Evolutionary conservation across 2,329 filamentous ascomycete species (phyloP), one percentile per base, ranked within the genome.

Genomic region (Colletotrichum sp.): DNA sequence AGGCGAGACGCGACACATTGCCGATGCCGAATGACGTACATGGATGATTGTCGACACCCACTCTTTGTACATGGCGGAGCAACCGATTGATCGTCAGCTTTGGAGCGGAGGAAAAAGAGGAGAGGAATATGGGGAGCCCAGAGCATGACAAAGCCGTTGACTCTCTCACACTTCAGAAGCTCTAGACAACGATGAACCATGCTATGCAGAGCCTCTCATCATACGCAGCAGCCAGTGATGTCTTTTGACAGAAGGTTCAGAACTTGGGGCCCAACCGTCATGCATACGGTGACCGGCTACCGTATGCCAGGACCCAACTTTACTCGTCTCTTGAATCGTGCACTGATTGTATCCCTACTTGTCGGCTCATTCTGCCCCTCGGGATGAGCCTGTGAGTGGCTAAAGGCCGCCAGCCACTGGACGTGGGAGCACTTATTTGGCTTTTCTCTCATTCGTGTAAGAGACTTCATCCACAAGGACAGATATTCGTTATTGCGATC

Each of bases 21-120:
- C 73, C 73, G 73, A 67, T 68, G 64, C 74, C 70, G 74, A 69
- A 75, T 75, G 74, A 73, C 74, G 74, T 75, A 75, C 73, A 75
- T 67, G 36, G 30, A 36, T 52, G 28, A 63, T 63, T 36, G 57
- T 55, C 64, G 70, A 65, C 69, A 75, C 74, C 74, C 74, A 75
- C 74, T 69, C 48, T 38, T 69, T 34, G 64, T 48, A 26, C 26
- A 75, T 65, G 64, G 74, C 74, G 74, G 74, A 75, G 74, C 70
- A 73, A 38, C 65, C 30, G 21, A 72, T 65, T 65, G 70, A 68
- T 73, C 70, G 64, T 68, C 70, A 74, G 64, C 57, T 69, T 64
- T 60, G 74, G 64, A 32, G 58, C 64, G 64, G 64, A 73, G 70
- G 64, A 64, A 34, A 72, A 75, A 73, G 48, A 60, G 57, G 73